Base-by-base conservation (phyloP, 2,329 filamentous ascomycete species). In the Sphaerostilbella broomeana region DNA sequence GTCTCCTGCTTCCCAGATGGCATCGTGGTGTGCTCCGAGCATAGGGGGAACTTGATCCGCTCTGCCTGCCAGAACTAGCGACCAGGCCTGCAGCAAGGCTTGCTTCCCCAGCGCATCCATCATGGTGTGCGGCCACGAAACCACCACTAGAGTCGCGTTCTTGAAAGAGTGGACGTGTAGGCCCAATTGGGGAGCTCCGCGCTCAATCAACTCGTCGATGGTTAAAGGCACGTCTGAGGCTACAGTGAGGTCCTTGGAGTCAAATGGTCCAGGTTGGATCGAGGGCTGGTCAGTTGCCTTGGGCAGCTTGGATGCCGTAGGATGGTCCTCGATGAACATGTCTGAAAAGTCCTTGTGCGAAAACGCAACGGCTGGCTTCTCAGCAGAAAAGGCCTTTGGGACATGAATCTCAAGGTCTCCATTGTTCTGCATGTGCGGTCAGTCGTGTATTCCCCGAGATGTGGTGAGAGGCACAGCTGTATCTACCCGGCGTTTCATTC, bases 111-210 rank as follows among this genome's bases (percentile, higher is more conserved):
- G 58, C 3, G 58, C 67, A 47, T 75, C 72, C 43, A 65, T 62
- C 3, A 71, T 47, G 0, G 62, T 64, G 50, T 77, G 73, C 5
- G 68, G 62, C 57, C 63, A 72, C 3, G 57, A 55, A 1, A 75
- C 45, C 2, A 60, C 58, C 5, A 76, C 56, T 0, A 75, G 50
- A 0, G 72, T 76, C 1, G 68, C 64, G 43, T 77, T 64, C 7
- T 48, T 51, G 48, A 76, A 75, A 0, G 63, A 62, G 5, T 64
- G 61, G 26, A 75, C 55, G 44, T 71, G 68, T 6, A 76, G 53
- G 6, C 61, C 60, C 4, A 76, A 52, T 48, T 68, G 65, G 1
- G 71, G 70, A 13, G 47, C 51, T 47, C 73, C 69, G 5, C 52
- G 44, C 20, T 52, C 48, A 3, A 69, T 39, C 44, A 64, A 70